Evolutionary conservation across 2,329 filamentous ascomycete genomes (phyloP).

Genomic region (Penicillium sp.): DNA sequence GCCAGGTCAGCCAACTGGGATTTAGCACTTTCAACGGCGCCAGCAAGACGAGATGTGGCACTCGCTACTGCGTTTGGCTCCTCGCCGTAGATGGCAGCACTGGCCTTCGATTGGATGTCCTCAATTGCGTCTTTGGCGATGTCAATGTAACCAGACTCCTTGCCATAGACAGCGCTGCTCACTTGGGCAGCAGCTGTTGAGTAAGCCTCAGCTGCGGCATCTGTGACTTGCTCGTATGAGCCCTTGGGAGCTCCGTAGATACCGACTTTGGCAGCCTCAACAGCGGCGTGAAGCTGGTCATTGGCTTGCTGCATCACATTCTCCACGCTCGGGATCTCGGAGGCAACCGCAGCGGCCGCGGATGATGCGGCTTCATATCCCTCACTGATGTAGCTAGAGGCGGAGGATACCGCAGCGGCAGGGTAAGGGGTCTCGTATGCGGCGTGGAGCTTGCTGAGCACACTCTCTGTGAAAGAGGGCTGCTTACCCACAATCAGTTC

Average conservation of each 20-base stretch:
- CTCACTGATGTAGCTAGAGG: conserved; percentile 56
- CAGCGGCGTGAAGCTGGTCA: conserved; percentile 59
- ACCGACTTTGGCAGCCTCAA: conserved; percentile 60
- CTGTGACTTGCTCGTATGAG: conserved; percentile 55
- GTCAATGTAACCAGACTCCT: conserved; percentile 54
- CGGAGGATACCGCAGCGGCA: conserved; percentile 45
- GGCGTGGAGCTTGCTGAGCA: conserved; percentile 69
- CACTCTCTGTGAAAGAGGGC: conserved; percentile 77
- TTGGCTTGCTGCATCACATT: conserved; percentile 59
- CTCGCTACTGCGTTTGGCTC: conserved; percentile 40
- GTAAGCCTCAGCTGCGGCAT: conserved; percentile 56
- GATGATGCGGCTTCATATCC: conserved; percentile 47
- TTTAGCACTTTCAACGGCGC: conserved; percentile 40
- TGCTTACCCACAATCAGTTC: conserved; percentile 78
- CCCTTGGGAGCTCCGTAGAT: conserved; percentile 61
- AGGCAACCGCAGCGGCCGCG: conserved; percentile 40
- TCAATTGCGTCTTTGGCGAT: conserved; percentile 56
- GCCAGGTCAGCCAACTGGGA: conserved; percentile 35
- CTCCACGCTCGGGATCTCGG: conserved; percentile 60
- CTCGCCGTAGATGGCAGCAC: conserved; percentile 58
- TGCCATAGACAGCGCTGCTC: conserved; percentile 59
- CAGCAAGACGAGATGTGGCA: conserved; percentile 31
- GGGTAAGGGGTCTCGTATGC: conserved; percentile 67
- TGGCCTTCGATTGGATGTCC: conserved; percentile 57
- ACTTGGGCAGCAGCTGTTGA: conserved; percentile 52